Base-by-base conservation (phyloP, 2,329 filamentous ascomycete genomes). In the Aspergillus sp. region DNA sequence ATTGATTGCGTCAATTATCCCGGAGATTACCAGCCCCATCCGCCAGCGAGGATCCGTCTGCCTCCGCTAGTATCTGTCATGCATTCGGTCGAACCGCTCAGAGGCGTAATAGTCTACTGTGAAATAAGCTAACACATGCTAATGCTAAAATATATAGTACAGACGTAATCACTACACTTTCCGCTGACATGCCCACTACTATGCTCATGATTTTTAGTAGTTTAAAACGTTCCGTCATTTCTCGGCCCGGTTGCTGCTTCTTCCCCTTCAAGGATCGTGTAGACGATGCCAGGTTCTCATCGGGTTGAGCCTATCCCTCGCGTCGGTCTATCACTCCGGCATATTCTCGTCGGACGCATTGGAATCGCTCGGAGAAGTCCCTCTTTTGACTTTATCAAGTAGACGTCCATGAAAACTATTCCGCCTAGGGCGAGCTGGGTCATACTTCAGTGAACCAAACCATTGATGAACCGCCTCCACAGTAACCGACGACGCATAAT, bases 401-500 rank as follows among this genome's bases (percentile, higher is more conserved):
- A 44, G 19, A 44, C 41, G 41, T 19, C 41, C 17, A 17, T 23
- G 41, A 3, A 13, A 44, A 13, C 41, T 21, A 27, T 17, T 8
- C 17, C 47, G n/a, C 10, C 47, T 17, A 30, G 25, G 47, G 36
- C 30, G 25, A 13, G 38, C 32, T 42, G 57, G 23, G 48, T 39
- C 54, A 27, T 38, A 64, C 21, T 75, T 72, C 32, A 75, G 21
- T 5, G 27, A 64, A 54, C 36, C 73, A 65, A 84, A 75, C 57
- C 79, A 77, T 59, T 87, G 78, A 44, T 70, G 68, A 38, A 83
- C 70, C 2, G 81, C 66, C 1, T 84, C 80, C 5, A 84, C 81
- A 55, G 90, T 73, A 59, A 84, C 70, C 59, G 78, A 80, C 60
- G 86, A 88, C 17, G 81, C 80, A 56, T 85, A 75, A 68, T 85